Evolutionary conservation across 768 basidiomycete genomes (phyloP).

Genomic region (Suillus subaureus): DNA sequence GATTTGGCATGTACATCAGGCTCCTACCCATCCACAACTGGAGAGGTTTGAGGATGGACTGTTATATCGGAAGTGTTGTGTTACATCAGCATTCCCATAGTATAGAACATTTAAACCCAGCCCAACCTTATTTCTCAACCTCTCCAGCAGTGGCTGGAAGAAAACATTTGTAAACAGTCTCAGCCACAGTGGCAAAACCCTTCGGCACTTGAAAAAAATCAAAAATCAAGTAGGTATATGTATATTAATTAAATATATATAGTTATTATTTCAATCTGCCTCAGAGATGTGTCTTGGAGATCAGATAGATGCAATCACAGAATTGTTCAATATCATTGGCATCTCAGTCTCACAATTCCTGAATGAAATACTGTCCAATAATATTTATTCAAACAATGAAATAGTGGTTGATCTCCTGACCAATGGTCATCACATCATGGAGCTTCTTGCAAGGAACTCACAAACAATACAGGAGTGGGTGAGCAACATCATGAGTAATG

Average conservation of each 20-base stretch:
- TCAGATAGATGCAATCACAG: background rate
- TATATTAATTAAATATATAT: too few species aligned
- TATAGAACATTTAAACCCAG: too few species aligned
- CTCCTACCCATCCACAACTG: too few species aligned
- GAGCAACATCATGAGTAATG: background rate
- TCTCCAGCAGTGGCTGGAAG: constrained; percentile 5
- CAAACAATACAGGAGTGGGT: background rate
- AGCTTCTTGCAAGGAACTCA: background rate
- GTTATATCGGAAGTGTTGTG: too few species aligned
- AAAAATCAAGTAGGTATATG: background rate
- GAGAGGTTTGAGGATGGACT: too few species aligned
- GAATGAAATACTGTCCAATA: background rate
- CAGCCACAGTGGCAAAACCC: constrained; percentile 9
- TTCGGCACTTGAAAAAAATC: constrained; percentile 6
- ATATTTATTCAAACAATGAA: background rate
- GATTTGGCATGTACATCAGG: background rate
- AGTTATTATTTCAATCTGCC: too few species aligned
- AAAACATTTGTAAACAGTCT: constrained; percentile 3
- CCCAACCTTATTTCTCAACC: background rate
- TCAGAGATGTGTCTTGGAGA: background rate
- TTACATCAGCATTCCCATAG: too few species aligned
- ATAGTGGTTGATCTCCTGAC: background rate
- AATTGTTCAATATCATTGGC: background rate
- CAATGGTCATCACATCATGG: background rate
- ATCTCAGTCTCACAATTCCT: background rate